Percentiles rank a stretch among this genome's conserved stretches.
phyloP scores from a whole-genome alignment of 192 early-diverging fungal genomes.

The Polychytrium aggregatum region DNA sequence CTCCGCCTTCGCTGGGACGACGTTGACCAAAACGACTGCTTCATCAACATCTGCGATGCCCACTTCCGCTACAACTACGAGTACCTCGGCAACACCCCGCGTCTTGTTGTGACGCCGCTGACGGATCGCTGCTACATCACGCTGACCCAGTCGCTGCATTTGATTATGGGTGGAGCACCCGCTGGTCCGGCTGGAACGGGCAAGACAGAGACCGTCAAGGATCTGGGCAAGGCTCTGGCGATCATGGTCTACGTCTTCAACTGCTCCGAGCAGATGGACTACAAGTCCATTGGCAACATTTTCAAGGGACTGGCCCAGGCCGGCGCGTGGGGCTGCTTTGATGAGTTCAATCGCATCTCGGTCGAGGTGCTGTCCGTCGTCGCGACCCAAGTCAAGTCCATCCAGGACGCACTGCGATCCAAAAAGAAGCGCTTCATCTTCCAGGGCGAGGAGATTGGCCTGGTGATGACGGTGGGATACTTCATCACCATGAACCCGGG shows the following conservation, averaged over 20 bases:
- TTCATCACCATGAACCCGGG: slow-evolving; percentile 61
- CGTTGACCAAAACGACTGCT: slow-evolving; percentile 39
- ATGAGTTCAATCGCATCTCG: slow-evolving; percentile 53
- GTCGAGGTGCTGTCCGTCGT: slow-evolving; percentile 59
- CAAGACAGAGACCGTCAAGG: slow-evolving; percentile 52
- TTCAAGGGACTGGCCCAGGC: slow-evolving; percentile 56
- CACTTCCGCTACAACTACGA: slow-evolving; percentile 52
- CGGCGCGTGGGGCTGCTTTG: slow-evolving; percentile 57
- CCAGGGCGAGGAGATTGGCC: slow-evolving; percentile 53
- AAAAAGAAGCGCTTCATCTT: slow-evolving; percentile 57
- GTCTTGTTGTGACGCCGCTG: slow-evolving; percentile 49
- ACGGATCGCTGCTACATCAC: slow-evolving; percentile 62
- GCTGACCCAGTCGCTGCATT: slow-evolving; percentile 48
- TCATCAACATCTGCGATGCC: slow-evolving; percentile 60
- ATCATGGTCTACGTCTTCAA: slow-evolving; percentile 65
- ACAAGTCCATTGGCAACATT: slow-evolving; percentile 57
- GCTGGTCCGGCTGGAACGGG: slow-evolving; percentile 50
- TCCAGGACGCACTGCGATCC: slow-evolving; percentile 49
- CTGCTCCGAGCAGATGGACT: slow-evolving; percentile 60
- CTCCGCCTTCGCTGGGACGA: slow-evolving; percentile 54
- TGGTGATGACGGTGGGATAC: slow-evolving; percentile 41
- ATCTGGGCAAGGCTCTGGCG: slow-evolving; percentile 52
- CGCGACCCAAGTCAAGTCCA: slow-evolving; percentile 55
- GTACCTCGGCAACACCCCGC: slow-evolving; percentile 54
- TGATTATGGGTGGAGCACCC: slow-evolving; percentile 57